Conservation (phyloP, 257 asterid species). For the Eustoma russellianum region DNA sequence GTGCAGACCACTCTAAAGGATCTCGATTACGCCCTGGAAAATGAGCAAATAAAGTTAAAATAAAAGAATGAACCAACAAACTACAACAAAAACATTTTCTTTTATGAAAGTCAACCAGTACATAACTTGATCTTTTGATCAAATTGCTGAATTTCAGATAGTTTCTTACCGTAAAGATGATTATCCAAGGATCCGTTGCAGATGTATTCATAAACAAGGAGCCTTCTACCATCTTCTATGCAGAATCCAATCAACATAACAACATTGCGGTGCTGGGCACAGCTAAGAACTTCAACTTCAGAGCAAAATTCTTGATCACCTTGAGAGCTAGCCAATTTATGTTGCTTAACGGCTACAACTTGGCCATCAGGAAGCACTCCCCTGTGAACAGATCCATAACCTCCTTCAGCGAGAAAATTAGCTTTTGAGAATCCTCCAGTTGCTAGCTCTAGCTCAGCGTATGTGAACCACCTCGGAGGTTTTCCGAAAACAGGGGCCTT, state of each 20-base stretch:
- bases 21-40: conserved; percentile 51
- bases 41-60: background rate
- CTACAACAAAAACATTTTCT: no score
- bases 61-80: no score
- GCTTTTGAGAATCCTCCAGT: conserved; percentile 82
- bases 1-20: conserved; percentile 70
- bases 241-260: conserved; percentile 95
- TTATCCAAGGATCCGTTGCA: conserved; percentile 97
- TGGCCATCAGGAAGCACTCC: conserved; percentile 91
- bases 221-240: conserved; percentile 75
- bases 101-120: no score
- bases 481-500: conserved; percentile 91
- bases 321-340: conserved; percentile 91
- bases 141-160: background rate
- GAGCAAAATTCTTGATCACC: conserved; percentile 99
- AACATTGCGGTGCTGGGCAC: conserved; percentile 97
- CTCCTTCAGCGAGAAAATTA: conserved; percentile 90
- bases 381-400: conserved; percentile 86
- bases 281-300: conserved; percentile 93
- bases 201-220: conserved; percentile 80
- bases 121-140: background rate
- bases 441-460: conserved; percentile 75
- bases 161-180: conserved; percentile 67
- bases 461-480: conserved; percentile 92
- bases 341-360: conserved; percentile 92